Conservation (phyloP, 2,329 filamentous ascomycete species). For the Stagonosporopsis cucurbitacearum region DNA sequence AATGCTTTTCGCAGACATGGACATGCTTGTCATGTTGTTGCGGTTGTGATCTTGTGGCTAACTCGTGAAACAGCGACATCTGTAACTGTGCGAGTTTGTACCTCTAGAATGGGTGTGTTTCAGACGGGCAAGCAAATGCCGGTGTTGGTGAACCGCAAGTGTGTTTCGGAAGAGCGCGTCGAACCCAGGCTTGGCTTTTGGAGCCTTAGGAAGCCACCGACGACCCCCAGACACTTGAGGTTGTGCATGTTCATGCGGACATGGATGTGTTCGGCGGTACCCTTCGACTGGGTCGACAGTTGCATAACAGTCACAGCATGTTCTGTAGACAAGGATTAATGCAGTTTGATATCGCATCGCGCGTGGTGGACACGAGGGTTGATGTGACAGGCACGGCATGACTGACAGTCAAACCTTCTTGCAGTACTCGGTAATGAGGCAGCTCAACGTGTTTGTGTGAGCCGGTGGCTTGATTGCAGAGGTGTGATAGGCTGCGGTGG, state of each 20-base stretch:
- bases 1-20: neutral
- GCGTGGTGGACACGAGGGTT: constrained; percentile 8
- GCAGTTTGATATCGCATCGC: neutral
- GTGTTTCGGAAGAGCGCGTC: constrained; percentile 9
- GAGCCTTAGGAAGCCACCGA: constrained; percentile 1
- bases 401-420: constrained; percentile 4
- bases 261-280: constrained; percentile 12
- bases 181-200: constrained; percentile 4
- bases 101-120: constrained; percentile 34
- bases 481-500: constrained; percentile 8
- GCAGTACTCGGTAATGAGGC: constrained; percentile 6
- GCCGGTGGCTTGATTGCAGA: constrained; percentile 3
- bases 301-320: constrained; percentile 2
- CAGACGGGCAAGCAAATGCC: constrained; percentile 1
- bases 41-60: constrained; percentile 23
- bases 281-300: neutral
- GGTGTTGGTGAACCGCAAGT: constrained; percentile 11
- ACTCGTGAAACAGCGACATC: constrained; percentile 46
- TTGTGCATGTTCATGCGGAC: constrained; percentile 9
- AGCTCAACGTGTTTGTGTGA: constrained; percentile 10
- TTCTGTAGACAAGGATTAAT: constrained; percentile 10
- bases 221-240: constrained; percentile 1
- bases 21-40: constrained; percentile 7
- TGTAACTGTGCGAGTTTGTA: constrained; percentile 51
- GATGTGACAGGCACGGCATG: constrained; percentile 16